Conservation (phyloP, 352 stramenopile species). For the Globisporangium splendens region DNA sequence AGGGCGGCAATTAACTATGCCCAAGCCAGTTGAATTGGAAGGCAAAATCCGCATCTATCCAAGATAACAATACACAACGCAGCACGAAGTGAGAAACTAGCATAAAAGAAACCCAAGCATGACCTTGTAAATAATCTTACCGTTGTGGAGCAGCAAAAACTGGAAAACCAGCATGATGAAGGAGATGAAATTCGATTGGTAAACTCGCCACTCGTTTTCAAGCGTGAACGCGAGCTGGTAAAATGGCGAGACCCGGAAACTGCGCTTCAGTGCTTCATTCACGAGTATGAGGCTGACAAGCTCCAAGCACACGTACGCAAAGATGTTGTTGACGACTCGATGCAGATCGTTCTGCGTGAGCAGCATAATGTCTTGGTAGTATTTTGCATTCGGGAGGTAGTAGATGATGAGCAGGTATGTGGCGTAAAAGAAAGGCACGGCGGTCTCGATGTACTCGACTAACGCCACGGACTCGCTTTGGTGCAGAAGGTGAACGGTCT, state of each 20-base stretch:
- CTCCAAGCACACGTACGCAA: slow-evolving; percentile 4
- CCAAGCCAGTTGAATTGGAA: neutral
- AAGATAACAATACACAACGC: too few relatives aligned
- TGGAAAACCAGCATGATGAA: slow-evolving; percentile 27
- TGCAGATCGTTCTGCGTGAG: neutral
- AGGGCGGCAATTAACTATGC: neutral
- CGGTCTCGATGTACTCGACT: neutral
- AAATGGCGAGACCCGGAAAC: neutral
- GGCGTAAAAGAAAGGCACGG: slow-evolving; percentile 1
- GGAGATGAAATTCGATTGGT: slow-evolving; percentile 21
- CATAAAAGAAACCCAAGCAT: neutral
- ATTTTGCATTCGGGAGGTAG: slow-evolving; percentile 3
- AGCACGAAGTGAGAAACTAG: neutral
- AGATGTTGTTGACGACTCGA: neutral
- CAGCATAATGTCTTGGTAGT: neutral
- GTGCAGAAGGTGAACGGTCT: neutral
- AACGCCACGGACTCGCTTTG: neutral
- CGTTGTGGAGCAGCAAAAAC: slow-evolving; percentile 29
- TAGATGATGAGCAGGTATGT: neutral
- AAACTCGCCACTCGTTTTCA: slow-evolving; percentile 14
- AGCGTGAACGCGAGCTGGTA: too few relatives aligned
- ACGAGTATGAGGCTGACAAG: neutral
- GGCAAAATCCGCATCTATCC: neutral
- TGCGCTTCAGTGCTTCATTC: neutral
- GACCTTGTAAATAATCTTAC: slow-evolving; percentile 5